phyloP scores from a whole-genome alignment of 805 yeast genomes.

The Maudiozyma bulderi region DNA sequence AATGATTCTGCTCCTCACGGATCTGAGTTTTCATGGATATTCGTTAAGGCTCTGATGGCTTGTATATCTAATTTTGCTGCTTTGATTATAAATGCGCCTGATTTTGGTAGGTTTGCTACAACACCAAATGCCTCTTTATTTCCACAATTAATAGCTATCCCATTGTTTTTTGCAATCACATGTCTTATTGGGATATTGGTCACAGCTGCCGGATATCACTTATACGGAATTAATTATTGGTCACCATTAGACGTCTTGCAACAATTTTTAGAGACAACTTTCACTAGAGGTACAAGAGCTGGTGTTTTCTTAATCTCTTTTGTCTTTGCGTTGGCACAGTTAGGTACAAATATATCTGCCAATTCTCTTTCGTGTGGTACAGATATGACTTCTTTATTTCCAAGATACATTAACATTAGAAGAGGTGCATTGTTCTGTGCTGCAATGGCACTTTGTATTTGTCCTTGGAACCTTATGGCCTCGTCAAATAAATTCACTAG shows the following conservation, averaged over 20 bases:
- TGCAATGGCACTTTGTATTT: slow-evolving; percentile 51
- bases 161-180: slow-evolving; percentile 62
- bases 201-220: slow-evolving; percentile 50
- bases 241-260: slow-evolving; percentile 51
- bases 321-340: slow-evolving; percentile 60
- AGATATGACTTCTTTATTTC: slow-evolving; percentile 47
- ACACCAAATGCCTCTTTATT: slow-evolving; percentile 36
- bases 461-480: slow-evolving; percentile 70
- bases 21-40: slow-evolving; percentile 18
- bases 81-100: slow-evolving; percentile 72
- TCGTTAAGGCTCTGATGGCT: slow-evolving; percentile 61
- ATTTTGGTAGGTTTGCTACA: slow-evolving; percentile 66
- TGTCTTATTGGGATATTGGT: slow-evolving; percentile 72
- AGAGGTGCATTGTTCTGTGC: slow-evolving; percentile 64
- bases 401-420: slow-evolving; percentile 48
- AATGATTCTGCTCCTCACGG: slow-evolving; percentile 5
- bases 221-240: slow-evolving; percentile 37
- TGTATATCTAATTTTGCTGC: slow-evolving; percentile 75
- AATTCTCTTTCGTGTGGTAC: slow-evolving; percentile 54
- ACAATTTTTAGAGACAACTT: slow-evolving; percentile 30
- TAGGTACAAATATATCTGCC: slow-evolving; percentile 67
- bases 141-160: slow-evolving; percentile 53
- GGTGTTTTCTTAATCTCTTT: slow-evolving; percentile 62
- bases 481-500: slow-evolving; percentile 62
- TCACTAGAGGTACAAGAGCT: slow-evolving; percentile 46